Percentiles rank a stretch among this genome's conserved stretches.
These are phyloP conservation scores for Candolleomyces efflorescens DNA, from an alignment of 768 basidiomycete genomes.

Conservation along the genomic window DNA sequence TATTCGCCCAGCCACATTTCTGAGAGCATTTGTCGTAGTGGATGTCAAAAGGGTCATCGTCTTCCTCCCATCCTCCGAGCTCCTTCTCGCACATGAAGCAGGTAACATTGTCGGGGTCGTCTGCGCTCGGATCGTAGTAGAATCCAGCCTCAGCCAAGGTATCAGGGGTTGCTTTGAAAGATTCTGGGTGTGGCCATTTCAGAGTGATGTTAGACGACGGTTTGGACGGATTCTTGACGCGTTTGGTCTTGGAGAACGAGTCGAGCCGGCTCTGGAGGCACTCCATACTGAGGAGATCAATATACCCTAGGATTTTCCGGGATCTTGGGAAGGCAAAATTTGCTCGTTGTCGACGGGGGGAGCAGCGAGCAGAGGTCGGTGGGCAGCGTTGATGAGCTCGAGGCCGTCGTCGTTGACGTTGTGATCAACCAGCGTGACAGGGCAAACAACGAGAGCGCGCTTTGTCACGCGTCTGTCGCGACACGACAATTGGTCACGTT, in stretches of 20 bases:
- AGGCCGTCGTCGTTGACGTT: conserved; percentile 4
- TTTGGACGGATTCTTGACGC: conserved; percentile 54
- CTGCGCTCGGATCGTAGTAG: conserved; percentile 68
- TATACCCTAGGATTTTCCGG: too few species aligned
- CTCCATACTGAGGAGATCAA: conserved; percentile 37
- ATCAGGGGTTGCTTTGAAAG: conserved; percentile 65
- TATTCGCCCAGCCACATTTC: conserved; percentile 75
- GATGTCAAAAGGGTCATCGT: conserved; percentile 83
- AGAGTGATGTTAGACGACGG: conserved; percentile 39
- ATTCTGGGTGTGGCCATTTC: conserved; percentile 74
- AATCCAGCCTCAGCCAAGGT: conserved; percentile 88
- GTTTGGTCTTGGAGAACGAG: conserved; percentile 63
- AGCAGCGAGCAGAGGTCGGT: background rate
- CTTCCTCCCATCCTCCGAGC: conserved; percentile 78
- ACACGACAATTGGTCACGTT: background rate
- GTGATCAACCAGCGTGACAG: conserved; percentile 10
- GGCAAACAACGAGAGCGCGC: conserved; percentile 25
- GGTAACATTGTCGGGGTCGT: conserved; percentile 68
- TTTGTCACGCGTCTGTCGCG: conserved; percentile 29
- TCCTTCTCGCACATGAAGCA: conserved; percentile 85
- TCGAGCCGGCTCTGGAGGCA: conserved; percentile 53
- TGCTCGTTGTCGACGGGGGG: background rate
- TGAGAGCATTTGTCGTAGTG: conserved; percentile 68
- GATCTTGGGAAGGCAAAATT: too few species aligned
- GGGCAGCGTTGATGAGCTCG: background rate